These are phyloP conservation scores for Adansonia digitata DNA, from an alignment of 345 rosid genomes.

Conservation along the genomic window DNA sequence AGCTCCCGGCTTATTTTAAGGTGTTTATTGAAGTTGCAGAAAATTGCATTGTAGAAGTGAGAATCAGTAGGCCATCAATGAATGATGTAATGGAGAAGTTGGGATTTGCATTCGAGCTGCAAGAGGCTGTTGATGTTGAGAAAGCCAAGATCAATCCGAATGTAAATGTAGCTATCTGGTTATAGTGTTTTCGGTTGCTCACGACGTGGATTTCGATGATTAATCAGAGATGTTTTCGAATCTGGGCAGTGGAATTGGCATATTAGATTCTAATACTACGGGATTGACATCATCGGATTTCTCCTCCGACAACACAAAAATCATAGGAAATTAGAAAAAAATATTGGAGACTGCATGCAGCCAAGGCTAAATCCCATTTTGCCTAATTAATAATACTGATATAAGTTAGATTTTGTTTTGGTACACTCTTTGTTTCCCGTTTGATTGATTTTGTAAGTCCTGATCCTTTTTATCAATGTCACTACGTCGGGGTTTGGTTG, in stretches of 20 bases:
- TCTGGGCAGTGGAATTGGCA: neutral
- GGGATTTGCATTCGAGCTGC: slow-evolving; percentile 23
- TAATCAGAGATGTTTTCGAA: neutral
- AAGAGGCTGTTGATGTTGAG: slow-evolving; percentile 13
- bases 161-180: neutral
- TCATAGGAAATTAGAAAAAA: neutral
- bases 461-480: too few species aligned
- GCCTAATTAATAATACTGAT: too few species aligned
- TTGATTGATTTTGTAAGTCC: too few species aligned
- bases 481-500: too few species aligned
- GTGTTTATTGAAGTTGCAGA: slow-evolving; percentile 16
- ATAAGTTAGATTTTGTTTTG: too few species aligned
- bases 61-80: slow-evolving; percentile 25
- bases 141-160: neutral
- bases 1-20: slow-evolving; percentile 1
- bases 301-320: neutral
- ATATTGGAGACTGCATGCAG: too few species aligned
- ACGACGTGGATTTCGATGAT: neutral
- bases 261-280: neutral
- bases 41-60: slow-evolving; percentile 13
- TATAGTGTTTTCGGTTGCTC: slow-evolving; percentile 6
- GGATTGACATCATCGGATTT: neutral
- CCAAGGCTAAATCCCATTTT: too few species aligned
- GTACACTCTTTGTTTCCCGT: too few species aligned
- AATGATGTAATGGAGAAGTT: slow-evolving; percentile 18